Percentiles rank a stretch among this genome's conserved stretches.
These are phyloP conservation scores for Myxozyma nipponensis DNA, from an alignment of 805 yeast species.

Conservation along the genomic window DNA sequence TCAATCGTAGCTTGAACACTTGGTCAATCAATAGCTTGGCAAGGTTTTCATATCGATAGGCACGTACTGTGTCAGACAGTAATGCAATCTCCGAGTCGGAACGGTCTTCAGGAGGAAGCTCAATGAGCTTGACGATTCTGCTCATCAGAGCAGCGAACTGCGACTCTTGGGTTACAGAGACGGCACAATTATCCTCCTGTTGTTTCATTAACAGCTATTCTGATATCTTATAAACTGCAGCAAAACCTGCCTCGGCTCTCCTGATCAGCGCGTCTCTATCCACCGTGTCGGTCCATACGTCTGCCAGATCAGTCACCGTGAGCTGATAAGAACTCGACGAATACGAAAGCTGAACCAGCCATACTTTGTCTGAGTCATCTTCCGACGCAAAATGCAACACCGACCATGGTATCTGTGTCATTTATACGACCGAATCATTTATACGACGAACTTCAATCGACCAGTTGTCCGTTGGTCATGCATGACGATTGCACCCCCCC, in stretches of 20 bases:
- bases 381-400: not conserved
- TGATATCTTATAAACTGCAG: not conserved
- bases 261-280: slow-evolving; percentile 2
- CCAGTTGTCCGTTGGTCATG: no score
- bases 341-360: not conserved
- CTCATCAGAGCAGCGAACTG: slow-evolving; percentile 8
- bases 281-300: slow-evolving; percentile 15
- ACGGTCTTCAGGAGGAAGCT: not conserved
- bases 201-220: not conserved
- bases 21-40: not conserved
- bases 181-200: slow-evolving; percentile 16
- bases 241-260: slow-evolving; percentile 12
- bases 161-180: slow-evolving; percentile 11
- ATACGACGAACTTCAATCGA: no score
- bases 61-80: not conserved
- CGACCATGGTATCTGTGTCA: not conserved
- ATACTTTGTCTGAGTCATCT: not conserved
- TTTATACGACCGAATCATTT: no score
- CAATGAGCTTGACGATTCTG: not conserved
- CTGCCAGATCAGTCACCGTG: slow-evolving; percentile 18
- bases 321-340: slow-evolving; percentile 7
- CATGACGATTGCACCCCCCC: no score
- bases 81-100: not conserved
- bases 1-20: slow-evolving; percentile 3
- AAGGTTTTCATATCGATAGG: not conserved